These are phyloP conservation scores for Eutrema yunnanense DNA, from an alignment of 345 rosid genomes.

Conservation along the genomic window DNA sequence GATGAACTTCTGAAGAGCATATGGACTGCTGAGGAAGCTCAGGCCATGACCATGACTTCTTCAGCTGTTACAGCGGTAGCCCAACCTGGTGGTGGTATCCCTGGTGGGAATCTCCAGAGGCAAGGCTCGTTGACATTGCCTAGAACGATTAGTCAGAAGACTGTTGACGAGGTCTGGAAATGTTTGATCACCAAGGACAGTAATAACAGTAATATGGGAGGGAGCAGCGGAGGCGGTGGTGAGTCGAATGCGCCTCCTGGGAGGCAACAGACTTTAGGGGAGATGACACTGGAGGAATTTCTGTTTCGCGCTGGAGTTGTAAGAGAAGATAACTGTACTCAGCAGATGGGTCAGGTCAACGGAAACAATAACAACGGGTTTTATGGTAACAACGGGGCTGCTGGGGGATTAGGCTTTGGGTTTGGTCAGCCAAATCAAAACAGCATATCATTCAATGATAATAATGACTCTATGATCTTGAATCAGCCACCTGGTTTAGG, in stretches of 20 bases:
- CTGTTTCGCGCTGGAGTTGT: conserved; percentile 77
- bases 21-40: conserved; percentile 90
- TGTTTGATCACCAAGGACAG: conserved; percentile 54
- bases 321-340: conserved; percentile 55
- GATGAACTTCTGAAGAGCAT: conserved; percentile 84
- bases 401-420: conserved; percentile 38
- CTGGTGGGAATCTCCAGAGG: conserved; percentile 68
- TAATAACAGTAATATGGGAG: conserved; percentile 25
- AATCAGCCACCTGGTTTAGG: conserved; percentile 43
- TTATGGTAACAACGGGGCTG: conserved; percentile 36
- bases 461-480: conserved; percentile 28
- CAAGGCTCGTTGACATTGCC: conserved; percentile 95
- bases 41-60: conserved; percentile 35
- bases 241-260: conserved; percentile 41
- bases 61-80: conserved; percentile 17
- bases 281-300: conserved; percentile 91
- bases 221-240: conserved; percentile 30
- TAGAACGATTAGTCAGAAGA: conserved; percentile 86
- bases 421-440: conserved; percentile 56
- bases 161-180: conserved; percentile 94
- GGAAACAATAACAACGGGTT: conserved; percentile 37
- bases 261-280: conserved; percentile 63
- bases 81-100: conserved; percentile 26
- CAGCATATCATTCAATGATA: conserved; percentile 36
- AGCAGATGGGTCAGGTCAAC: conserved; percentile 32